Percentiles rank a stretch among this genome's conserved stretches.
Evolutionary conservation across 306 rosid species (phyloP).

Genomic region (Medicago ruthenica): DNA sequence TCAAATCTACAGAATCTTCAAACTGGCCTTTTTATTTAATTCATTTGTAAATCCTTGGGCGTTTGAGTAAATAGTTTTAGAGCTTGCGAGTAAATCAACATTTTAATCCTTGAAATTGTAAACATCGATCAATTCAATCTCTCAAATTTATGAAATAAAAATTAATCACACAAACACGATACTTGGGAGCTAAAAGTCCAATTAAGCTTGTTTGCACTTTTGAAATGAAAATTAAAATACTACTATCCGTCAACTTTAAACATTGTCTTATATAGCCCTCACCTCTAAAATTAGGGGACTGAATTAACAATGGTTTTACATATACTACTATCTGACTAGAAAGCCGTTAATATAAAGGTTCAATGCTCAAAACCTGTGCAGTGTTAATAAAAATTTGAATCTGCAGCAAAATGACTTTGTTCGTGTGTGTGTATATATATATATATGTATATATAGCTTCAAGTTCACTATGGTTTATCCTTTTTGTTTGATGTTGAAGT

Average conservation of each 20-base stretch:
- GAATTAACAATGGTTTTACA: slow-evolving; percentile 19
- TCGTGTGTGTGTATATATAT: not conserved
- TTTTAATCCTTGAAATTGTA: no score
- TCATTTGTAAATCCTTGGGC: no score
- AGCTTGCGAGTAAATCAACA: no score
- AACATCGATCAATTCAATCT: no score
- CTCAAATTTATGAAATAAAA: no score
- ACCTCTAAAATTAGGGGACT: slow-evolving; percentile 19
- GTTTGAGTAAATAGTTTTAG: no score
- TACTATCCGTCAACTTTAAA: slow-evolving; percentile 13
- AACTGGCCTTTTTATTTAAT: no score
- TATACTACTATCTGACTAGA: not conserved
- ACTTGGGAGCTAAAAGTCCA: no score
- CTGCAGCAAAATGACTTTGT: no score
- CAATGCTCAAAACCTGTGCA: slow-evolving; percentile 35
- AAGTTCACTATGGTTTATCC: slow-evolving; percentile 1
- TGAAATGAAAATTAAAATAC: not conserved
- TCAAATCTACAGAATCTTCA: no score
- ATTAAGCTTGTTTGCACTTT: not conserved
- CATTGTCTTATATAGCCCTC: slow-evolving; percentile 31
- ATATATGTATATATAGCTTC: slow-evolving; percentile 4
- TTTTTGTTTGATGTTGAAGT: slow-evolving; percentile 39
- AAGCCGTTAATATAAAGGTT: slow-evolving; percentile 8
- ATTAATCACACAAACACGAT: no score
- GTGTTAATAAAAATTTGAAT: no score